Evolutionary conservation across 2,329 filamentous ascomycete species (phyloP).

Genomic region (Trichoderma sp.): DNA sequence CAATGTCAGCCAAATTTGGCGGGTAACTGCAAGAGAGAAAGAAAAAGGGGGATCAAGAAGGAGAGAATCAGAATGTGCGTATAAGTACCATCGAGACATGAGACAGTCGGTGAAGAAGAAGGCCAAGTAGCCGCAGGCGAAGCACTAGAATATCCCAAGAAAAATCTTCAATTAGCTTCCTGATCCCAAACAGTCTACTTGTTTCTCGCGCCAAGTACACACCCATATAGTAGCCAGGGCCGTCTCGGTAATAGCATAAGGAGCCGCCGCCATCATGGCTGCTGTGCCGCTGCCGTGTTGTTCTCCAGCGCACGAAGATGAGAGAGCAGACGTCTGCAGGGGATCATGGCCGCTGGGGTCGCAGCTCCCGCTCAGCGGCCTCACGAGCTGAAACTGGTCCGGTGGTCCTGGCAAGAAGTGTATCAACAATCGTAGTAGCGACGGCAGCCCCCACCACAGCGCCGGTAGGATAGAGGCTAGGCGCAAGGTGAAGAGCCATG

Average conservation of each 20-base stretch:
- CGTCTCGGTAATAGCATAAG: conserved; percentile 62
- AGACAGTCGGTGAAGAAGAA: conserved; percentile 85
- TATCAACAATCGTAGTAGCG: conserved; percentile 67
- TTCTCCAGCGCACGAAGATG: conserved; percentile 4
- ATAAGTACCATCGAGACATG: conserved; percentile 72
- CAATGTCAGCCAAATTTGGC: not conserved
- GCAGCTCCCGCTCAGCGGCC: conserved; percentile 25
- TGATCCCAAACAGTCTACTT: not conserved
- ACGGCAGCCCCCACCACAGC: conserved; percentile 70
- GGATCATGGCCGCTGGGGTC: not conserved
- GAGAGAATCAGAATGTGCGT: conserved; percentile 30
- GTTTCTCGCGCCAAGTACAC: conserved; percentile 36
- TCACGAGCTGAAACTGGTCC: conserved; percentile 36
- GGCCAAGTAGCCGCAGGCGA: conserved; percentile 73
- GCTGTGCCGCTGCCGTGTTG: not conserved
- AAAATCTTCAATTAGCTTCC: not conserved
- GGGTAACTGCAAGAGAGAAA: not conserved
- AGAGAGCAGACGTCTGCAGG: not conserved
- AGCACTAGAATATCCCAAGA: conserved; percentile 56
- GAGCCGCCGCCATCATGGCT: conserved; percentile 28
- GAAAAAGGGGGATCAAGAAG: not conserved
- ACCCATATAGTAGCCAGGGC: conserved; percentile 75
- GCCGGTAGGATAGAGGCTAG: conserved; percentile 70
- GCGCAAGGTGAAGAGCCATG: conserved; percentile 72
- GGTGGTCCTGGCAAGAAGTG: conserved; percentile 53